These are phyloP conservation scores for Gonapodya sp. DNA, from an alignment of 192 early-diverging fungal genomes.

Conservation along the genomic window DNA sequence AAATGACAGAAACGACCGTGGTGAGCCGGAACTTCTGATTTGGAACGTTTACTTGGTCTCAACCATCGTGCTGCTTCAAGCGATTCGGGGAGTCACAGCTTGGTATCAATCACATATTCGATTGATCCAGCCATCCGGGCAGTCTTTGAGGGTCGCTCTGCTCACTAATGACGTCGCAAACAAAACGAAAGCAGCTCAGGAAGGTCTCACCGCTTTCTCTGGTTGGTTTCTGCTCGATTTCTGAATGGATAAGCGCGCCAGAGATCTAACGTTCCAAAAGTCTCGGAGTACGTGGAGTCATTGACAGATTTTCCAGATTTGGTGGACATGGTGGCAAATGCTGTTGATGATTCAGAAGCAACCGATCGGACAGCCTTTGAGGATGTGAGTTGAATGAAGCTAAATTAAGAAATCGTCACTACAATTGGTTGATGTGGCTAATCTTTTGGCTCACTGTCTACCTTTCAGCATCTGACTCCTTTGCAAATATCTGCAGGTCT, in stretches of 20 bases:
- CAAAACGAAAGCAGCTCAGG: conserved; percentile 51
- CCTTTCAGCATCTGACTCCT: conserved; percentile 67
- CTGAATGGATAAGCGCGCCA: not conserved
- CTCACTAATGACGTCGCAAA: conserved; percentile 89
- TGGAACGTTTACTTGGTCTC: not conserved
- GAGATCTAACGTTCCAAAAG: conserved; percentile 18
- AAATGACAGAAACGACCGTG: conserved; percentile 92
- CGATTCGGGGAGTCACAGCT: conserved; percentile 71
- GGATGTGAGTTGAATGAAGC: not conserved
- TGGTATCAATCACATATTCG: conserved; percentile 79
- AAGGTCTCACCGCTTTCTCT: conserved; percentile 57
- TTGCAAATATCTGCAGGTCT: conserved; percentile 76
- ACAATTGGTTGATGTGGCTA: too few species aligned
- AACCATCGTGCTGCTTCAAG: conserved; percentile 28
- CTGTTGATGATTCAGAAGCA: conserved; percentile 22
- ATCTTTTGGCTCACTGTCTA: too few species aligned
- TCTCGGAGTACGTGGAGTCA: conserved; percentile 66
- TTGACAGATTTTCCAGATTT: conserved; percentile 73
- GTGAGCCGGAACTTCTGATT: conserved; percentile 23
- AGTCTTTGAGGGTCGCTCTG: conserved; percentile 38
- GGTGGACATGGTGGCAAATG: conserved; percentile 75
- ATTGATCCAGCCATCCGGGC: not conserved
- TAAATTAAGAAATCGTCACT: too few species aligned
- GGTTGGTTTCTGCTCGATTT: conserved; percentile 23
- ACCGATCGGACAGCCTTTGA: conserved; percentile 24